Percentiles rank a stretch among this genome's conserved stretches.
Conservation (phyloP, 148 eudicot species). For the Chenopodium formosanum region DNA sequence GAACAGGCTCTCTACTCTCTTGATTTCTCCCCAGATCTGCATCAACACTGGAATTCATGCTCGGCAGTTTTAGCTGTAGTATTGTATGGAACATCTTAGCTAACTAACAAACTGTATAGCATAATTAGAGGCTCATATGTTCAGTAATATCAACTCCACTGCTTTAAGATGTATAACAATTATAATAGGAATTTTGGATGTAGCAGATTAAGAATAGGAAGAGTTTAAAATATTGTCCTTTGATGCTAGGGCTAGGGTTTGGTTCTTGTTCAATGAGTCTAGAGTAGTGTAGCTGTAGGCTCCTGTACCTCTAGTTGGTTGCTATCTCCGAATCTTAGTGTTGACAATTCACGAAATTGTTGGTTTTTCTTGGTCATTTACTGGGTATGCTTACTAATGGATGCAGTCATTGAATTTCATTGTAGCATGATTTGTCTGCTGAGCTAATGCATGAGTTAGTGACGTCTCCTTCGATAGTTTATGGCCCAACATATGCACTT, state of each 20-base stretch:
- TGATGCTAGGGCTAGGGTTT: neutral
- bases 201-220: neutral
- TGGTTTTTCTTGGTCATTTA: neutral
- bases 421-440: neutral
- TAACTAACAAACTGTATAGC: neutral
- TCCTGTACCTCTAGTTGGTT: neutral
- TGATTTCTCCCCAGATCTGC: neutral
- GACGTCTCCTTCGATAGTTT: neutral
- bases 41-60: neutral
- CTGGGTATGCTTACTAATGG: neutral
- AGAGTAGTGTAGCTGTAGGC: neutral
- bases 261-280: neutral
- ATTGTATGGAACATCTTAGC: neutral
- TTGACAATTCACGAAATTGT: neutral
- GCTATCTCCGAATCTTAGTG: neutral
- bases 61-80: neutral
- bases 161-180: neutral
- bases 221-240: neutral
- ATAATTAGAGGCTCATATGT: neutral
- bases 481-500: neutral
- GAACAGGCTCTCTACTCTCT: neutral
- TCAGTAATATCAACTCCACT: neutral
- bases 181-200: neutral
- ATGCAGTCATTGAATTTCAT: neutral
- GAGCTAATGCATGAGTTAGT: neutral